phyloP scores from a whole-genome alignment of 805 yeast species.

The Starmera dryadoides region DNA sequence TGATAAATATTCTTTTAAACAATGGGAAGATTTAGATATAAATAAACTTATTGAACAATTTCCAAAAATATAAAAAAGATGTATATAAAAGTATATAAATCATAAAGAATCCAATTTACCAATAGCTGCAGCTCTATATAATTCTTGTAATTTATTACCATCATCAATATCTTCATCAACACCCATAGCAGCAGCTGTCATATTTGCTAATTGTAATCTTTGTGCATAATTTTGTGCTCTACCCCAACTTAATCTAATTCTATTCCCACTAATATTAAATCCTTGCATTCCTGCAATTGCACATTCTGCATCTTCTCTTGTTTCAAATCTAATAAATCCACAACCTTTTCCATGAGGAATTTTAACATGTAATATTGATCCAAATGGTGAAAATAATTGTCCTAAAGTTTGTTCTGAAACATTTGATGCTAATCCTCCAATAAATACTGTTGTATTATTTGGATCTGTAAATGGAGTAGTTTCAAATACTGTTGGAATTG shows the following conservation, averaged over 20 bases:
- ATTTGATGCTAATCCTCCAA: constrained; percentile 66
- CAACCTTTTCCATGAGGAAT: constrained; percentile 77
- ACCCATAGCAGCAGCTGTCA: constrained; percentile 9
- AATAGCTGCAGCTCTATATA: constrained; percentile 20
- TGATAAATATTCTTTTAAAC: constrained; percentile 47
- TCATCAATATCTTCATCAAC: not conserved
- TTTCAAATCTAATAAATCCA: constrained; percentile 67
- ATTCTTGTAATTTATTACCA: constrained; percentile 15
- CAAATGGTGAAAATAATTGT: constrained; percentile 65
- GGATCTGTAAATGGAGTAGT: constrained; percentile 39
- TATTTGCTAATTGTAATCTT: constrained; percentile 11
- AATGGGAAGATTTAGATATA: constrained; percentile 46
- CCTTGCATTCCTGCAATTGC: constrained; percentile 80
- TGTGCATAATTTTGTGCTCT: constrained; percentile 29
- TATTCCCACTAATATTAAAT: constrained; percentile 63
- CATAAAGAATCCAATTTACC: constrained; percentile 18
- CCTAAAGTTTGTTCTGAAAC: constrained; percentile 55
- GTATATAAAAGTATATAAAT: constrained; percentile 1
- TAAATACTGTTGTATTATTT: constrained; percentile 67
- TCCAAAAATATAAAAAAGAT: constrained; percentile 25
- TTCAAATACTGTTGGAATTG: not conserved
- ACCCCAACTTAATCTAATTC: constrained; percentile 75
- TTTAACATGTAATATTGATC: constrained; percentile 60
- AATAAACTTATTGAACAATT: constrained; percentile 34
- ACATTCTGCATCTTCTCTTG: constrained; percentile 65